Percentiles rank a stretch among this genome's conserved stretches.
These are phyloP conservation scores for Toxicodendron radicans DNA, from an alignment of 345 rosid genomes.

Conservation along the genomic window DNA sequence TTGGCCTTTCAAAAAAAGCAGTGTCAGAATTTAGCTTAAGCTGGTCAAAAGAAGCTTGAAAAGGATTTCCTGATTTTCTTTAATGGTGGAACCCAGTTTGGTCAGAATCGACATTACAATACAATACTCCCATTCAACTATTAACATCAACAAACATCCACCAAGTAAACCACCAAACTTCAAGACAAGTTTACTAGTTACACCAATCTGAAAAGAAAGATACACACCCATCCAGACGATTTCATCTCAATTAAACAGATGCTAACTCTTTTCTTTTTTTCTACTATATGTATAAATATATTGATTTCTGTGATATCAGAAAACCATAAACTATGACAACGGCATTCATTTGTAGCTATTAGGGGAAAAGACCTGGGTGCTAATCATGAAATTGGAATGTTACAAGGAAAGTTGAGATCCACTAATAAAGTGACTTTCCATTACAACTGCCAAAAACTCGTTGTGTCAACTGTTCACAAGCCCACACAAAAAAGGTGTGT, in stretches of 20 bases:
- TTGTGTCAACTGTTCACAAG: conserved; percentile 16
- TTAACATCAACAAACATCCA: conserved; percentile 10
- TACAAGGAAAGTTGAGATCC: conserved; percentile 25
- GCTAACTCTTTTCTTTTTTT: too few species aligned
- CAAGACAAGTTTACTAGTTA: conserved; percentile 7
- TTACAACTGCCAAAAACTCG: conserved; percentile 16
- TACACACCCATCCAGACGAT: not conserved
- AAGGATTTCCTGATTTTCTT: conserved; percentile 20
- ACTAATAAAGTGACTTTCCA: conserved; percentile 35
- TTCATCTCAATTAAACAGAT: too few species aligned
- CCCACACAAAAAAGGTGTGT: conserved; percentile 7
- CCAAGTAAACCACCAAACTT: conserved; percentile 18
- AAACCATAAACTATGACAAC: conserved; percentile 17
- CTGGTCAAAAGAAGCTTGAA: conserved; percentile 45
- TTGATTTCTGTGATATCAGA: conserved; percentile 11
- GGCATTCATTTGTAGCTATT: conserved; percentile 17
- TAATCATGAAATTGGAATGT: conserved; percentile 27
- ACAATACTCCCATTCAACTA: not conserved
- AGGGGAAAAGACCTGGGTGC: conserved; percentile 7
- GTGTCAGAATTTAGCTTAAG: conserved; percentile 27
- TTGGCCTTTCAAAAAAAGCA: conserved; percentile 30
- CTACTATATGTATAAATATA: not conserved
- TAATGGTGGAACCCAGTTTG: conserved; percentile 41
- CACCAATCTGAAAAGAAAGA: conserved; percentile 12
- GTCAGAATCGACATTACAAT: conserved; percentile 19